Base-by-base conservation (phyloP, 805 yeast genomes). In the Scheffersomyces ergatensis region DNA sequence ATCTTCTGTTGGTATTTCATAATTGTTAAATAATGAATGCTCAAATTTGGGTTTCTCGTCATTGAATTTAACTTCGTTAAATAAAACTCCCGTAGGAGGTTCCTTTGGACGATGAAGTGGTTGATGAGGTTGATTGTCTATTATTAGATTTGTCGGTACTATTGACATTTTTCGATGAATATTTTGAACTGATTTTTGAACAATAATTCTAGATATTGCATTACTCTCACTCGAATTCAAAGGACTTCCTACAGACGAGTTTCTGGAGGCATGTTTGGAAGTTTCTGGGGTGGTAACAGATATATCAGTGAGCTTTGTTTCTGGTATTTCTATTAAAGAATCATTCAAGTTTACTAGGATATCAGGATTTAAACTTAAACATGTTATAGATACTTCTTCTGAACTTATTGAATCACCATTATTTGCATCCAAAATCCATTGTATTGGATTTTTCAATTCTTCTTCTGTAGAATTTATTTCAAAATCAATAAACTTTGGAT, bases 401-500 rank as follows among this genome's bases (percentile, higher is more conserved):
- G 48, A 38, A 3, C 50, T 51, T 19, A 54, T 40, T 19, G 47
- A 39, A 8, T 40, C 48, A 3, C 38, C 47, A 9, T 41, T 39
- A 12, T 39, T 38, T 11, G 43, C 48, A 20, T 49, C 48, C 3
- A 40, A 33, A 19, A 60, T 32, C 64, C 64, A 60, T 5, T 41
- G 23, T 5, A 52, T 37, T 1, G 62, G 61, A 34, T 44, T 36
- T 14, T 43, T 36, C 2, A 48, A 38, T 38, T 60, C 65, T 14
- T 40, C 41, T 13, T 49, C 46, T 4, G 46, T 23, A 5, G 52
- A 34, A 7, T 43, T 16, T 20, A 61, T 46, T 1, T 65, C 57
- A 13, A 59, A 55, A 9, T 42, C 37, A 4, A 70, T 43, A 29
- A 78, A 59, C 34, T 73, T 67, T 1, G 83, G 82, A 49, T 82